Evolutionary conservation across 495 filamentous ascomycete species (phyloP).

Genomic region (Podospora pseudopauciseta): DNA sequence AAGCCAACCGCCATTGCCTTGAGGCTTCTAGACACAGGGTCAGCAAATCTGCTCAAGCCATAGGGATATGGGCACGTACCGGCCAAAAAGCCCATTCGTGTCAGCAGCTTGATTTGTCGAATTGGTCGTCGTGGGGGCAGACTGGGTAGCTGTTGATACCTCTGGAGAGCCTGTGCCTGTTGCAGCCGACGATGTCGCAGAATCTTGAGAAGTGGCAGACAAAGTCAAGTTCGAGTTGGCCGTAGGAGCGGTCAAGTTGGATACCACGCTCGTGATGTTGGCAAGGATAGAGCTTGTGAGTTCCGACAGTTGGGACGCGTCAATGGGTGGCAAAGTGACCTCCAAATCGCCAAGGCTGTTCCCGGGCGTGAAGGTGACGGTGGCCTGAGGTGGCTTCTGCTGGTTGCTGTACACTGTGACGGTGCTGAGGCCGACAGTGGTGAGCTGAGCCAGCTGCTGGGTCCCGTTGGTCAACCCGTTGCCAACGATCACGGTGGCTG

Average conservation of each 20-base stretch:
- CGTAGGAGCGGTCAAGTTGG: background rate
- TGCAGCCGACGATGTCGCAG: background rate
- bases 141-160: background rate
- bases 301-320: background rate
- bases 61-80: background rate
- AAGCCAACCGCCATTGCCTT: constrained; percentile 2
- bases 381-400: background rate
- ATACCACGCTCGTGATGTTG: background rate
- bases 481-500: background rate
- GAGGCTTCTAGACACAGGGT: background rate
- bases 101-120: constrained; percentile 14
- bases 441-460: constrained; percentile 3
- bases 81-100: background rate
- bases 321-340: background rate
- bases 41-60: background rate
- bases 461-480: background rate
- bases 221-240: constrained; percentile 8
- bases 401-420: constrained; percentile 15
- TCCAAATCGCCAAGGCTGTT: background rate
- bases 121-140: background rate
- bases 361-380: constrained; percentile 11
- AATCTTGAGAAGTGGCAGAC: background rate
- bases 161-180: background rate
- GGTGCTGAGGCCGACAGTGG: constrained; percentile 12
- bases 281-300: background rate